A percentile compares a stretch with the other conserved stretches of the same genome.
phyloP scores from a whole-genome alignment of 2,329 filamentous ascomycete genomes.

The Clarireedia sp. region DNA sequence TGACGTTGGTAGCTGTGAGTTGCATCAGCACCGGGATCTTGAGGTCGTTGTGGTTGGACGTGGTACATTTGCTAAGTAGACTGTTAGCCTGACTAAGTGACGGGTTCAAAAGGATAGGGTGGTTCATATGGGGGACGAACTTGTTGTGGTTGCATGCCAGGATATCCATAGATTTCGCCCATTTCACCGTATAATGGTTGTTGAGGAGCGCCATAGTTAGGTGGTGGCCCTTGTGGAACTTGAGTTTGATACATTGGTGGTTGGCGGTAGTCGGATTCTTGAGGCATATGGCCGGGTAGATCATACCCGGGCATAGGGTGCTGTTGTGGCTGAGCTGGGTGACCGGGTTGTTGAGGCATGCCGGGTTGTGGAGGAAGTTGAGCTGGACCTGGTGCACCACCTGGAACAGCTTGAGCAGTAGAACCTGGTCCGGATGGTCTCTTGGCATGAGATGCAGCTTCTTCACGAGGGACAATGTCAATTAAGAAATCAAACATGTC shows the following conservation, averaged over 20 bases:
- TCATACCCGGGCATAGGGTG: constrained; percentile 58
- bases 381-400: constrained; percentile 39
- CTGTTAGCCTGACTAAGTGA: constrained; percentile 3
- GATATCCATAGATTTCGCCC: constrained; percentile 79
- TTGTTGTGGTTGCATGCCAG: constrained; percentile 74
- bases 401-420: constrained; percentile 37
- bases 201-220: constrained; percentile 69
- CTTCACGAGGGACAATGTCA: constrained; percentile 94
- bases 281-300: constrained; percentile 53
- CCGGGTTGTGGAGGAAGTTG: constrained; percentile 45
- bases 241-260: constrained; percentile 77
- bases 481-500: constrained; percentile 99
- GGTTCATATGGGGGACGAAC: constrained; percentile 39
- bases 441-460: constrained; percentile 80
- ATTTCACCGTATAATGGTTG: constrained; percentile 71
- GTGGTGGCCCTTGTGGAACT: constrained; percentile 63
- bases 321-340: constrained; percentile 43
- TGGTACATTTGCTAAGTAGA: constrained; percentile 33
- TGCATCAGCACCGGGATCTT: constrained; percentile 32
- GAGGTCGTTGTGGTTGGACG: constrained; percentile 31
- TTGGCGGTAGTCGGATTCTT: constrained; percentile 72
- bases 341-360: constrained; percentile 37
- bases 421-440: constrained; percentile 45
- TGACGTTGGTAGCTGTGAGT: constrained; percentile 32
- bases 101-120: neutral